Evolutionary conservation across 306 rosid genomes (phyloP), one percentile per base, ranked within the genome.

Genomic region (Castanea mollissima): DNA sequence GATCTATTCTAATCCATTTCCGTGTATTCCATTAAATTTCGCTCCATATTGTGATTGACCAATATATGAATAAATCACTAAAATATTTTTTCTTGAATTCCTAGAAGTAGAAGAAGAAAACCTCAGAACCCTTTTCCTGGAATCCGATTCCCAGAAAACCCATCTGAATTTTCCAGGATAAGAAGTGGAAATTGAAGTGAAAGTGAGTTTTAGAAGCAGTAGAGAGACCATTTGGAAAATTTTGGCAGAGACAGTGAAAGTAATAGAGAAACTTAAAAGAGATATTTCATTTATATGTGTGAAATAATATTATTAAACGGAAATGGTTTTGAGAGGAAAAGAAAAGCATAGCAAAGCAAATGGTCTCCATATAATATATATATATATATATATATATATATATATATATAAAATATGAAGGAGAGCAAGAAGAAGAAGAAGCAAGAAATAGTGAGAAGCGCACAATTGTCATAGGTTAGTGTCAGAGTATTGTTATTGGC

Each of bases 141-240:
- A 81, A 82, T 75, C 77, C 2, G 34, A 58, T 25, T 74, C 83
- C 14, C 82, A 71, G 73, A 71, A 76, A 74, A 69, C 78, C 82
- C 87, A 79, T 19, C 69, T 49, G 41, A 88, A 82, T 79, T 89
- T 89, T 76, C 80, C 75, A 46, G 84, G 75, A 78, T 83, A 91
- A 25, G 86, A 90, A 79, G 85, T 77, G 2, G 97, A 82, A 76
- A 86, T 73, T 3, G 90, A 87, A 76, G 94, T 83, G 58, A 86
- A 84, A 19, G 89, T 71, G 51, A 88, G 86, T 82, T 89, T 91
- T 65, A 90, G 59, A 54, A 88, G 62, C 38, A 88, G 92, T 19
- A 86, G 44, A 19, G 88, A 87, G 60, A 96, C 97, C 99, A 92
- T 92, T 62, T 69, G 79, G 35, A 31, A 51, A 38, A 8, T 78